Evolutionary conservation across 1,139 yeast genomes (phyloP), one percentile per base, ranked within the genome.

Genomic region (Suhomyces guaymorum): DNA sequence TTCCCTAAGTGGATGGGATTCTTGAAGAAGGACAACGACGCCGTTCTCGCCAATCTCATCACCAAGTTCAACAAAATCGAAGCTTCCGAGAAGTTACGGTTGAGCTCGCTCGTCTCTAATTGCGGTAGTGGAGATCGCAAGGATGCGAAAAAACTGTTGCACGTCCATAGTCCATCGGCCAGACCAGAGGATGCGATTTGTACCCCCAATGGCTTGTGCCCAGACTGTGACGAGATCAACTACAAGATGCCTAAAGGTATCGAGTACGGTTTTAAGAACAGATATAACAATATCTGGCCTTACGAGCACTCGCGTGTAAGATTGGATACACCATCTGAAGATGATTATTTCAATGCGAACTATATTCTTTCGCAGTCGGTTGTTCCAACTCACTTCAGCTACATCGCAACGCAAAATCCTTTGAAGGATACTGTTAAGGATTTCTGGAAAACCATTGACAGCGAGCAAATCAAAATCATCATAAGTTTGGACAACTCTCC

Each of bases 401-500:
- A 66, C 41, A 65, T 70, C 35, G 75, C 75, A 3, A 70, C 75
- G 0, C 75, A 70, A 41, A 68, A 69, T 37, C 75, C 75, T 1
- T 49, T 70, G 32, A 44, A 42, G 15, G 59, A 63, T 15, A 70
- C 75, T 1, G 58, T 57, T 33, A 66, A 63, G 15, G 75, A 70
- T 45, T 70, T 70, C 42, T 70, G 75, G 75, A 55, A 59, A 33
- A 57, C 59, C 4, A 47, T 68, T 0, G 72, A 80, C 70, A 69
- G 76, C 30, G 77, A 84, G 43, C 59, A 73, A 2, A 75, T 80
- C 8, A 78, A 81, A 16, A 67, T 84, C 5, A 80, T 87, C 35
- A 66, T 88, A 13, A 84, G 90, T 54, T 66, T 87, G 36, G 86
- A 90, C 30, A 73, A 79, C 25, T 43, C 51, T 5, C 46, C 44